Base-by-base conservation (phyloP, 2,329 filamentous ascomycete species). In the Sporothrix protearum region DNA sequence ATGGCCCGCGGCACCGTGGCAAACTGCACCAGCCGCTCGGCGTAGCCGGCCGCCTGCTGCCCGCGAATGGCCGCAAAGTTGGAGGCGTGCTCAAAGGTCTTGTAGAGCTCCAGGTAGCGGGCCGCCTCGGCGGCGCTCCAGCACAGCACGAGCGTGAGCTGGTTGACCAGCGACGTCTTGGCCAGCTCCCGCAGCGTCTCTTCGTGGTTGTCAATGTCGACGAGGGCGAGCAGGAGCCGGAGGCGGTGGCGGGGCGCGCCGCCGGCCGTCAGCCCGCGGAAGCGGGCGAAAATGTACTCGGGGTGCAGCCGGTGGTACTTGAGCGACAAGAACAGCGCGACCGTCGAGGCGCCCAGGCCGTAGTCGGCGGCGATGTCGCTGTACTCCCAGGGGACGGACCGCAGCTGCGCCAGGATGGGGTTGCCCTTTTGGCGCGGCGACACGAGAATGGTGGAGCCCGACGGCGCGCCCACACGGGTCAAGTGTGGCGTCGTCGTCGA, bases 221-320 rank as follows among this genome's bases (percentile, higher is more conserved):
- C 94, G 88, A 98, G 94, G 25, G 91, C 90, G 66, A 99, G 86
- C 36, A 99, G 83, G 69, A 99, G 86, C 64, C 96, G 92, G 25
- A 99, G 86, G 75, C 90, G 91, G 82, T 96, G 98, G 81, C 92
- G 93, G 68, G 64, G 63, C 1, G 25, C 64, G 8, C 64, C 64
- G 9, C 64, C 64, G 1, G 92, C 92, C 68, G 92, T 92, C 4
- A 99, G 84, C 66, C 90, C 89, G 69, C 92, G 91, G 76, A 99
- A 96, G 71, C 96, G 91, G 30, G 91, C 94, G 83, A 98, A 98
- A 77, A 99, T 93, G 83, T 99, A 99, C 81, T 99, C 96, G 0
- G 96, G 96, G 78, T 99, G 96, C 69, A 99, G 86, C 36, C 95
- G 93, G 81, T 99, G 96, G 81, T 99, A 99, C 81, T 98, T 99